These are phyloP conservation scores for Serendipita sp. DNA, from an alignment of 768 basidiomycete species.

Conservation along the genomic window DNA sequence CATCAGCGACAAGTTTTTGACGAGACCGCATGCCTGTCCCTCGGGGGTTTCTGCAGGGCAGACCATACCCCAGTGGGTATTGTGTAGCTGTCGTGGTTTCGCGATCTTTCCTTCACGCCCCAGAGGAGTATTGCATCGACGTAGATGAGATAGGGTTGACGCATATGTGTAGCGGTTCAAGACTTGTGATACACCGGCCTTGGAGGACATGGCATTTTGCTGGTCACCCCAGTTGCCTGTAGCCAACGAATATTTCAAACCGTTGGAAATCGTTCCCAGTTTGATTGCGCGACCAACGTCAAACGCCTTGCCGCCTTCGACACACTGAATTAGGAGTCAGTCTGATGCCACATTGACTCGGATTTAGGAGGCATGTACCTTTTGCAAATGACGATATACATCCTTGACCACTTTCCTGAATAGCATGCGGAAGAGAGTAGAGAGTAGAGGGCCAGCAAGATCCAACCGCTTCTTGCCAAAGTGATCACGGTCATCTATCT, in stretches of 20 bases:
- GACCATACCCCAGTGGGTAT: slow-evolving; percentile 99
- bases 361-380: slow-evolving; percentile 33
- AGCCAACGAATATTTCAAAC: slow-evolving; percentile 91
- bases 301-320: slow-evolving; percentile 92
- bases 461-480: slow-evolving; percentile 97
- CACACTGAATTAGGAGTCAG: slow-evolving; percentile 43
- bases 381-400: slow-evolving; percentile 91
- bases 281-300: slow-evolving; percentile 83
- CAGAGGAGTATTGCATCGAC: slow-evolving; percentile 93
- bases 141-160: slow-evolving; percentile 92
- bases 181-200: slow-evolving; percentile 97
- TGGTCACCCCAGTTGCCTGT: slow-evolving; percentile 99
- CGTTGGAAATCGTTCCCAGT: slow-evolving; percentile 94
- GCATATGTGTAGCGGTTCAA: slow-evolving; percentile 98
- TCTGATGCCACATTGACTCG: not conserved
- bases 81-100: slow-evolving; percentile 96
- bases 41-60: slow-evolving; percentile 99
- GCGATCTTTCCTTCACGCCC: slow-evolving; percentile 98
- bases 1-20: slow-evolving; percentile 97
- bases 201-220: slow-evolving; percentile 94
- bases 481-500: slow-evolving; percentile 97
- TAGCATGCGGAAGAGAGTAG: slow-evolving; percentile 94
- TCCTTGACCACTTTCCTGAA: slow-evolving; percentile 94
- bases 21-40: slow-evolving; percentile 97
- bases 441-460: slow-evolving; percentile 84